Evolutionary conservation across 1,284 basidiomycete species (phyloP), one percentile per base, ranked within the genome.

Genomic region (Pseudozyma sp.): DNA sequence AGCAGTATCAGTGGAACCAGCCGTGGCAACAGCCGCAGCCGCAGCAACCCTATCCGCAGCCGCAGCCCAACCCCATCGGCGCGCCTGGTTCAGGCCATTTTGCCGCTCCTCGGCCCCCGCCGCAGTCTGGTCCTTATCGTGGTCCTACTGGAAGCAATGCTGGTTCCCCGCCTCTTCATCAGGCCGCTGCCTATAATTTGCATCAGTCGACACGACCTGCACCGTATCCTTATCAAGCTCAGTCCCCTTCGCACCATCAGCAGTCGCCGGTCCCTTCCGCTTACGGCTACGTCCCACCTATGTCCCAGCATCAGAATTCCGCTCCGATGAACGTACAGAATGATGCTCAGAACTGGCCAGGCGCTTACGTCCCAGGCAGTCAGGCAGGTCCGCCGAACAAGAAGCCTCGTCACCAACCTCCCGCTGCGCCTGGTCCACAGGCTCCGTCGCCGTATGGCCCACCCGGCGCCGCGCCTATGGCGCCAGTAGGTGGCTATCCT

Each of bases 1-100:
- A 68, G 45, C 77, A 77, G 42, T 35, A 58, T 19, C 66, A 77
- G 42, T 77, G 75, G 77, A 77, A 73, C 30, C 71, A 77, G 53
- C 77, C 75, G 34, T 78, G 77, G 77, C 51, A 52, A 40, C 69
- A 54, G 33, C 43, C 43, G 24, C 58, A 54, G 54, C 66, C 52
- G 59, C 46, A 57, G 34, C 71, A 46, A 29, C 68, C 70, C 40
- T 77, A 77, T 56, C 69, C 70, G 17, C 76, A 62, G 43, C 76
- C 70, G 51, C 55, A 53, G n/a, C 56, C 69, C n/a, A 50, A 34
- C n/a, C 30, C 66, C 14, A 46, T 51, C 10, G 48, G 34, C 10
- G 54, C 55, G 6, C 59, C 63, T n/a, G 47, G 34, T 24, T 16
- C 60, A 33, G 55, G 42, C 4, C 63, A 55, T 4, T 58, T 54